Evolutionary conservation across 257 asterid species (phyloP), one percentile per base, ranked within the genome.

Genomic region (Primulina eburnea): DNA sequence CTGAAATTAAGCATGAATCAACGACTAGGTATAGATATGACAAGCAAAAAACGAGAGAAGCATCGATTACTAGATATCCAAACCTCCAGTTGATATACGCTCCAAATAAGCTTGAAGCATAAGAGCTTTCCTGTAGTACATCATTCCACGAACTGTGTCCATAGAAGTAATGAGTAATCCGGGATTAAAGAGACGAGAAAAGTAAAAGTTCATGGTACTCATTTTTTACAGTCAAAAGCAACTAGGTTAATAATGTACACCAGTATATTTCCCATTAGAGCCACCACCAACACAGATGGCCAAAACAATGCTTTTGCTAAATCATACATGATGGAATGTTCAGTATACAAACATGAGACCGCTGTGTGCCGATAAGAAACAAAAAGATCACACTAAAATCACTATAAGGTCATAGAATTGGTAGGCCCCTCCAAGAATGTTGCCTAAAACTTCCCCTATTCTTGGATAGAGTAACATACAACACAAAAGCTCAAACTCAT

Each of bases 81-180:
- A 73, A 94, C 99, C 99, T 83, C 92, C 90, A 76, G 72, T 40
- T 11, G 82, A 77, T 78, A 82, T 80, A 77, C 80, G 75, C 77
- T 94, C 99, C 78, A 94, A 76, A 84, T 87, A 88, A 9, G 95
- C 82, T 85, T 94, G 96, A 75, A 94, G 99, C 92, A 94, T 86
- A 65, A 94, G 88, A 57, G 99, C 99, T 80, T 94, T 94, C 82
- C 99, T 82, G 79, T 94, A 94, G 87, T 94, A 94, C 99, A 94
- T 94, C 97, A 94, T 94, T 70, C 99, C 99, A 67, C 99, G 96
- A 70, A 94, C 99, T 94, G 89, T 75, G 71, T 69, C 67, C 69
- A 81, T 70, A 71, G 69, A 60, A 37, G 59, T 52, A 58, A 63
- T 66, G 62, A 50, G 73, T 75, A 72, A 79, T 79, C 71, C 71